phyloP scores from a whole-genome alignment of 208 protist species.

The Acanthamoeba castellanii region DNA sequence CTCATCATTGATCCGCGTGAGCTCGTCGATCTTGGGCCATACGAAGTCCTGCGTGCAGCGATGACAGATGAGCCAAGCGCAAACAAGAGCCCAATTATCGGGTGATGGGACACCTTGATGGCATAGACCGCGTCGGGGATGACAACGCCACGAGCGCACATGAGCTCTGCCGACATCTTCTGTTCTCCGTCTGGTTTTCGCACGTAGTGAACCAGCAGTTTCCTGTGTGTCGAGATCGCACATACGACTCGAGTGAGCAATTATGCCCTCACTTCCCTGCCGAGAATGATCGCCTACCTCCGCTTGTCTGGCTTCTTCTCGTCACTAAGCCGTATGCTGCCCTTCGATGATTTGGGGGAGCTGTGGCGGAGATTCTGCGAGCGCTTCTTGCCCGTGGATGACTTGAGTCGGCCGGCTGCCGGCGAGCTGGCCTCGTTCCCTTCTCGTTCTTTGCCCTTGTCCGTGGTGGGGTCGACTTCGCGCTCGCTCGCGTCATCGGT shows the following conservation, averaged over 20 bases:
- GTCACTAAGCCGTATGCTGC: neutral
- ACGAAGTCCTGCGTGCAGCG: constrained; percentile 4
- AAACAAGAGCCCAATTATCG: neutral
- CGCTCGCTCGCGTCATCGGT: neutral
- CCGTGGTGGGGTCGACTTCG: neutral
- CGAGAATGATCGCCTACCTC: neutral
- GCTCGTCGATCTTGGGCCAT: constrained; percentile 30
- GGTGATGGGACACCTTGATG: constrained; percentile 4
- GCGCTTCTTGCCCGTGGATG: neutral
- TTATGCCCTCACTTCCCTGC: no score
- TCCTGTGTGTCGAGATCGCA: neutral
- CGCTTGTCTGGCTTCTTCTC: constrained; percentile 9
- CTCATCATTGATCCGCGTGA: constrained; percentile 47
- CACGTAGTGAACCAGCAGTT: constrained; percentile 56
- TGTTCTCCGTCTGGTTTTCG: constrained; percentile 63
- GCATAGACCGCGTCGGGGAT: constrained; percentile 55
- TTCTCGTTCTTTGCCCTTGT: constrained; percentile 41
- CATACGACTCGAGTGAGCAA: neutral
- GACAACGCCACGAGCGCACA: constrained; percentile 7
- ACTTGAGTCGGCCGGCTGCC: neutral
- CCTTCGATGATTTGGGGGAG: constrained; percentile 1
- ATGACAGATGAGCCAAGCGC: neutral
- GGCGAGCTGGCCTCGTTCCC: neutral
- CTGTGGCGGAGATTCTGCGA: neutral
- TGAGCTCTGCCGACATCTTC: constrained; percentile 60